Percentiles rank a stretch among this genome's conserved stretches.
Evolutionary conservation across 2,329 filamentous ascomycete species (phyloP).

Genomic region (Lasiodiplodia sp.): DNA sequence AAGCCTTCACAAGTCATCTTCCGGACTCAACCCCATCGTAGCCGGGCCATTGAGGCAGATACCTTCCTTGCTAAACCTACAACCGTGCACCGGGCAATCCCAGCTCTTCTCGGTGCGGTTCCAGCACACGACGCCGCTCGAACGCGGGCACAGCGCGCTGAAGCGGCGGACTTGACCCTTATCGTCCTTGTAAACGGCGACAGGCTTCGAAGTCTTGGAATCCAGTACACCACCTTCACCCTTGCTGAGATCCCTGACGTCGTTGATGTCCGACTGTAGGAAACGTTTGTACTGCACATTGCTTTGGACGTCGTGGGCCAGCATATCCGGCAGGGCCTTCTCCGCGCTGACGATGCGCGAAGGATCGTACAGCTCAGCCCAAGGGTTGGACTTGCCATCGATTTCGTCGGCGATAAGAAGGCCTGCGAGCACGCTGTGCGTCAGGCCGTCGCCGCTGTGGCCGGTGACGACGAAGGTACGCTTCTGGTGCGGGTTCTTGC

Average conservation of each 20-base stretch:
- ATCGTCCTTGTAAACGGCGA: slow-evolving; percentile 65
- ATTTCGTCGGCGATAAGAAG: slow-evolving; percentile 63
- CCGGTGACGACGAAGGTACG: slow-evolving; percentile 64
- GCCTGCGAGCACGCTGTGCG: slow-evolving; percentile 62
- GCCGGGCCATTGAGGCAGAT: slow-evolving; percentile 51
- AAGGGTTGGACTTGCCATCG: slow-evolving; percentile 56
- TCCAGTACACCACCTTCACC: slow-evolving; percentile 63
- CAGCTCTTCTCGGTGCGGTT: slow-evolving; percentile 61
- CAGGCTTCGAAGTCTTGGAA: slow-evolving; percentile 52
- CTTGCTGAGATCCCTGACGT: slow-evolving; percentile 62
- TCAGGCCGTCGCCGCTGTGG: slow-evolving; percentile 65
- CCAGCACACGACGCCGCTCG: slow-evolving; percentile 65
- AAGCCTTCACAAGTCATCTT: slow-evolving; percentile 34
- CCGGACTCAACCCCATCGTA: slow-evolving; percentile 46
- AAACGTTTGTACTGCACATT: slow-evolving; percentile 65
- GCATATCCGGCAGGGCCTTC: slow-evolving; percentile 55
- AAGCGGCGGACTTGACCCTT: slow-evolving; percentile 58
- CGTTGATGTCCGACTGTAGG: slow-evolving; percentile 60
- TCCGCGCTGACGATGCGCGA: slow-evolving; percentile 55
- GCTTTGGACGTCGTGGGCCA: slow-evolving; percentile 62
- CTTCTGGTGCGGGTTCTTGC: slow-evolving; percentile 60
- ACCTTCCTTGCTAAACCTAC: slow-evolving; percentile 53
- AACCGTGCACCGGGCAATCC: slow-evolving; percentile 61
- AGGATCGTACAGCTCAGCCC: slow-evolving; percentile 60
- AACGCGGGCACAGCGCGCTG: slow-evolving; percentile 63